Evolutionary conservation across 176 grass and related monocot species (phyloP).

Genomic region (Luzula sylvatica): DNA sequence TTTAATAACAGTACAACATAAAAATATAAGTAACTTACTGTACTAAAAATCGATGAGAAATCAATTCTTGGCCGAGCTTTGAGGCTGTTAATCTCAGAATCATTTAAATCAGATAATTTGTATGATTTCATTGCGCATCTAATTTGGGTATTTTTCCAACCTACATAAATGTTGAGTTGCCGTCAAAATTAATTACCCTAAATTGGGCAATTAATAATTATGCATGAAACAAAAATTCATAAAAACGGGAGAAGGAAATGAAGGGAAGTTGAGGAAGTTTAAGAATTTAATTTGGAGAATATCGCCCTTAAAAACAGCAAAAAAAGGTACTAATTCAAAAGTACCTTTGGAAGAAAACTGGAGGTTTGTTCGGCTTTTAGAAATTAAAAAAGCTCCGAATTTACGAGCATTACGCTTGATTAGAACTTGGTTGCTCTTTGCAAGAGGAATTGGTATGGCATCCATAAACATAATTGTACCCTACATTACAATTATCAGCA

Average conservation of each 20-base stretch:
- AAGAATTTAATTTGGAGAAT: too few species aligned
- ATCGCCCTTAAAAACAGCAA: too few species aligned
- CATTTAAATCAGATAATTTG: slow-evolving; percentile 58
- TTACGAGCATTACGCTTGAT: background rate
- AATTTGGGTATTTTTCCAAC: slow-evolving; percentile 12
- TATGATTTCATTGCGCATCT: slow-evolving; percentile 79
- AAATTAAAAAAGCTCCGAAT: background rate
- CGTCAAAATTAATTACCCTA: too few species aligned
- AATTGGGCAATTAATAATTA: too few species aligned
- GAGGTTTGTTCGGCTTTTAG: background rate
- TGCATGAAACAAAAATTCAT: too few species aligned
- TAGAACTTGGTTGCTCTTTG: slow-evolving; percentile 14
- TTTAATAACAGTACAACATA: background rate
- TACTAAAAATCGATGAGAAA: slow-evolving; percentile 84
- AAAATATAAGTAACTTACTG: slow-evolving; percentile 29
- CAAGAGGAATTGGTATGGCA: slow-evolving; percentile 16
- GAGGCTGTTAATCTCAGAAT: slow-evolving; percentile 51
- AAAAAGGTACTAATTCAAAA: background rate
- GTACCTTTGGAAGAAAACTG: slow-evolving; percentile 20
- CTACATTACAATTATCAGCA: background rate
- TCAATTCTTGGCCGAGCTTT: slow-evolving; percentile 84
- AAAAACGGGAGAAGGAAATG: too few species aligned
- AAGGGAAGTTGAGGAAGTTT: too few species aligned
- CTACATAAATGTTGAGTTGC: slow-evolving; percentile 21
- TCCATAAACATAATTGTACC: slow-evolving; percentile 22